These are phyloP conservation scores for Herpomyces periplanetae DNA, from an alignment of 2,329 filamentous ascomycete species.

Conservation along the genomic window DNA sequence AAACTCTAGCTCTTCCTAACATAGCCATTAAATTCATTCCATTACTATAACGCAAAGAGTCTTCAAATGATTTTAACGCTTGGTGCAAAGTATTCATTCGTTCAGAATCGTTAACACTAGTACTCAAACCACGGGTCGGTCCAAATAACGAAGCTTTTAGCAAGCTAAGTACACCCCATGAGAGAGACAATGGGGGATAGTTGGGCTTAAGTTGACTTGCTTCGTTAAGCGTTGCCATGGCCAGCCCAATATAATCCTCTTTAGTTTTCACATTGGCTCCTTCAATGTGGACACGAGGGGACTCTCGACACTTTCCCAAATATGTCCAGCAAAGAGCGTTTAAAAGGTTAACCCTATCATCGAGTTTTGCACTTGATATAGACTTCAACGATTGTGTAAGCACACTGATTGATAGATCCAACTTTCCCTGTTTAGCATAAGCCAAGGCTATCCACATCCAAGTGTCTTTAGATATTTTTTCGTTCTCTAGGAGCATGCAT, in stretches of 20 bases:
- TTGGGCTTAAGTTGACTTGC: conserved; percentile 74
- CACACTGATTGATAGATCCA: conserved; percentile 38
- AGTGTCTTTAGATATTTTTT: conserved; percentile 54
- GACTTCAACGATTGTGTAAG: conserved; percentile 31
- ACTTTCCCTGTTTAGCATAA: conserved; percentile 78
- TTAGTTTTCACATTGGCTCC: conserved; percentile 43
- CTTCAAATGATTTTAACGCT: conserved; percentile 72
- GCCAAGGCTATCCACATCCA: conserved; percentile 96
- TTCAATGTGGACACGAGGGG: conserved; percentile 16
- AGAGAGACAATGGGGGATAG: conserved; percentile 61
- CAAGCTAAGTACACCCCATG: conserved; percentile 54
- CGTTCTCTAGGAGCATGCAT: conserved; percentile 74
- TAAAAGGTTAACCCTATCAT: conserved; percentile 51
- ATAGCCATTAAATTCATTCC: conserved; percentile 67
- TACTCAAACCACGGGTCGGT: conserved; percentile 23
- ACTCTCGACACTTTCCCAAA: conserved; percentile 51
- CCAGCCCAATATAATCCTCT: conserved; percentile 57
- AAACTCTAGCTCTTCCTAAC: conserved; percentile 50
- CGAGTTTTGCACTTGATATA: no score
- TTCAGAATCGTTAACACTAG: conserved; percentile 24
- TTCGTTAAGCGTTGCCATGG: conserved; percentile 72
- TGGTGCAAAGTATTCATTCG: conserved; percentile 37
- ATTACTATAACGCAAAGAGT: conserved; percentile 46
- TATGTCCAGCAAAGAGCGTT: conserved; percentile 68
- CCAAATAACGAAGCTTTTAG: conserved; percentile 49